phyloP scores from a whole-genome alignment of 208 protist species.

The Leishmania gerbilli region DNA sequence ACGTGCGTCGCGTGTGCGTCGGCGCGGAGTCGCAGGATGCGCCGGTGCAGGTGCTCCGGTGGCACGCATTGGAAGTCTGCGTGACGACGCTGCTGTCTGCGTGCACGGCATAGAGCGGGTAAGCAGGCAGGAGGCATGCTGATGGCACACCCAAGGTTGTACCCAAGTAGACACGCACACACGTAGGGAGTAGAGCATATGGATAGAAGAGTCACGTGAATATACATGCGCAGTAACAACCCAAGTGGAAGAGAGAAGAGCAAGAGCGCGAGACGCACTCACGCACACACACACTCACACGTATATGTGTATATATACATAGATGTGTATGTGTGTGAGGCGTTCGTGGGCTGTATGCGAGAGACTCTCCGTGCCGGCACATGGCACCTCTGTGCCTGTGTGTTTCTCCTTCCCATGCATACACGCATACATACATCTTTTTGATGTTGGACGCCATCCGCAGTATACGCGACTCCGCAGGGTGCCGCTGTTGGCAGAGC shows the following conservation, averaged over 20 bases:
- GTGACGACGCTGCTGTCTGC: slow-evolving; percentile 59
- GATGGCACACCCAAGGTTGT: neutral
- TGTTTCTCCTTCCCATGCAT: neutral
- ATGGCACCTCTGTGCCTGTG: neutral
- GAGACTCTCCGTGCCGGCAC: neutral
- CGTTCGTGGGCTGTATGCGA: neutral
- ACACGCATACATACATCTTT: neutral
- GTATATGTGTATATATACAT: no score
- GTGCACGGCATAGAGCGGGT: slow-evolving; percentile 35
- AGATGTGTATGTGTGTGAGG: neutral
- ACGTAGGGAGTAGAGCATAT: neutral
- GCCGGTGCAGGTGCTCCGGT: slow-evolving; percentile 19
- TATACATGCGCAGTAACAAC: neutral
- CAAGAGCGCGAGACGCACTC: neutral
- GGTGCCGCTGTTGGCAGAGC: neutral
- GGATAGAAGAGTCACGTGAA: neutral
- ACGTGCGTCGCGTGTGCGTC: slow-evolving; percentile 8
- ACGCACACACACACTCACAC: no score
- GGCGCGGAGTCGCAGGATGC: neutral
- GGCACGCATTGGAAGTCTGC: slow-evolving; percentile 50
- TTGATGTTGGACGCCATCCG: neutral
- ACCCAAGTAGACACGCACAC: neutral
- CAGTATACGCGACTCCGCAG: neutral
- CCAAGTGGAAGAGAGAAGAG: neutral
- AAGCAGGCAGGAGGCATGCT: neutral